These are phyloP conservation scores for Breynia disticha DNA, from an alignment of 441 rosid genomes.

Conservation along the genomic window DNA sequence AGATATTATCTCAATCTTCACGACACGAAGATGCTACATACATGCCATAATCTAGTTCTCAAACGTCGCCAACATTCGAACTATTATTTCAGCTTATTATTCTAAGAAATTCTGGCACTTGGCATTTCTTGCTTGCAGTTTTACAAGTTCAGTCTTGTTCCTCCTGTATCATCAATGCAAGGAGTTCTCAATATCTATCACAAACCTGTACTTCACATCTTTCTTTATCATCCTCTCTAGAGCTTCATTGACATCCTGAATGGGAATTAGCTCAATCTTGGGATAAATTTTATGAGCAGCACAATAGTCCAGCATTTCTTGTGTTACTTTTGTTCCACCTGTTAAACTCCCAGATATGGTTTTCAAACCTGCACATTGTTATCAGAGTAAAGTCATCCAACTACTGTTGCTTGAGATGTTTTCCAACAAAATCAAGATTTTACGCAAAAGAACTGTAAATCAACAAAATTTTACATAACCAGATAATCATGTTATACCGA, in stretches of 20 bases:
- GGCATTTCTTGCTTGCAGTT: too few relatives aligned
- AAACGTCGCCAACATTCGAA: too few relatives aligned
- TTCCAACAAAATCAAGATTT: not conserved
- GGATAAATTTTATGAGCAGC: slow-evolving; percentile 69
- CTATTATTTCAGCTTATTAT: too few relatives aligned
- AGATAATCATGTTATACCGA: slow-evolving; percentile 26
- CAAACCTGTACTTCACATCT: slow-evolving; percentile 77
- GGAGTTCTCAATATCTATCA: slow-evolving; percentile 64
- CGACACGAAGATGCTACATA: too few relatives aligned
- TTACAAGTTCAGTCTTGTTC: too few relatives aligned
- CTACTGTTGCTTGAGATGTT: not conserved
- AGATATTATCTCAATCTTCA: too few relatives aligned
- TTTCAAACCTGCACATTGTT: slow-evolving; percentile 42
- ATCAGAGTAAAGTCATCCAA: not conserved
- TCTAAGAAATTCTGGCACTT: too few relatives aligned
- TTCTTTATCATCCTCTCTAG: slow-evolving; percentile 59
- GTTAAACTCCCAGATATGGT: slow-evolving; percentile 51
- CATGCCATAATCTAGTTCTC: too few relatives aligned
- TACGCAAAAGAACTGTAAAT: not conserved
- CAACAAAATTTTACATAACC: not conserved
- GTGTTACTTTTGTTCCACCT: slow-evolving; percentile 62
- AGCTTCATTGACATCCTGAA: slow-evolving; percentile 59
- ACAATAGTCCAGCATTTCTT: slow-evolving; percentile 70
- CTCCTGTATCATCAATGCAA: slow-evolving; percentile 28
- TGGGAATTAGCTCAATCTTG: slow-evolving; percentile 53